phyloP scores from a whole-genome alignment of 257 asterid species.

The Nicotiana benthamiana region DNA sequence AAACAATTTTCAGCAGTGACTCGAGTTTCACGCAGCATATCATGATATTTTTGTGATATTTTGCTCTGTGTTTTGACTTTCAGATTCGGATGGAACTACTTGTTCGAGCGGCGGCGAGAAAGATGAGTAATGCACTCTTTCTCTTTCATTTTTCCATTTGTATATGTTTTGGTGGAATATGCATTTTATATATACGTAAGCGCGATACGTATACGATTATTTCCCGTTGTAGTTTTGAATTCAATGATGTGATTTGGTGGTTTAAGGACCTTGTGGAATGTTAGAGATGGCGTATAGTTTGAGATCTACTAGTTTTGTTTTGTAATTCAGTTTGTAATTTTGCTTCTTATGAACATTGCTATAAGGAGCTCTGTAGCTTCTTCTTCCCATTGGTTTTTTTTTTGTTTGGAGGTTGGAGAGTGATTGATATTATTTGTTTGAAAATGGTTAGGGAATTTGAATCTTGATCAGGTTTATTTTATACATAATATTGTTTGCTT shows the following conservation, averaged over 20 bases:
- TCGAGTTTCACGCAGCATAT: conserved; percentile 15
- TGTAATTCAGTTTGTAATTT: conserved; percentile 20
- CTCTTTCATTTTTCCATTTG: conserved; percentile 11
- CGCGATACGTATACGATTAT: background rate
- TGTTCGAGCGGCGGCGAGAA: conserved; percentile 49
- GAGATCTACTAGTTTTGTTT: conserved; percentile 35
- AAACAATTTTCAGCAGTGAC: conserved; percentile 5
- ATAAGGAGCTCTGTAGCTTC: conserved; percentile 9
- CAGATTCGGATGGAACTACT: conserved; percentile 73
- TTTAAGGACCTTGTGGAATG: conserved; percentile 12
- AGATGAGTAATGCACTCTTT: conserved; percentile 49
- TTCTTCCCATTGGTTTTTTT: background rate
- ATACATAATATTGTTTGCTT: background rate
- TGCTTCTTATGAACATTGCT: background rate
- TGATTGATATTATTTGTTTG: background rate
- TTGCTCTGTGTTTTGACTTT: conserved; percentile 21
- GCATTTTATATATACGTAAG: background rate
- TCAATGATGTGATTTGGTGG: background rate
- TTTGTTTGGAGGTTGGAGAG: background rate
- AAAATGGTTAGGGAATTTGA: background rate
- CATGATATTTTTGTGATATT: conserved; percentile 11
- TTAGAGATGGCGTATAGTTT: conserved; percentile 16
- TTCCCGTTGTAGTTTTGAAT: background rate
- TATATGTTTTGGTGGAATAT: conserved; percentile 9
- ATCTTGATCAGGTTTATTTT: background rate